These are phyloP conservation scores for Ceratocystis smalleyi DNA, from an alignment of 2,329 filamentous ascomycete species.

Conservation along the genomic window DNA sequence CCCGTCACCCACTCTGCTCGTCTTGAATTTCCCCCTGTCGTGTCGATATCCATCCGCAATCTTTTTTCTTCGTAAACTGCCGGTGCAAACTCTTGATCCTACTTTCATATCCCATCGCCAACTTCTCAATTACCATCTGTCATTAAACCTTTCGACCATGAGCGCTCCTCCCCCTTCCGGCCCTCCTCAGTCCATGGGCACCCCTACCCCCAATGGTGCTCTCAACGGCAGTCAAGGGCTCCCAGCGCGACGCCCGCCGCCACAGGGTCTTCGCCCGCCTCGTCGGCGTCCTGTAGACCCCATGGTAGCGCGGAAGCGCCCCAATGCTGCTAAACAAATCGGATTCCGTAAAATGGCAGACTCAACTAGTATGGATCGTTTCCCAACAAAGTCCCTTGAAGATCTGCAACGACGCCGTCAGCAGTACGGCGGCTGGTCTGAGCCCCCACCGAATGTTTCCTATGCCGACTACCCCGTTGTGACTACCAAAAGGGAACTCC, in stretches of 20 bases:
- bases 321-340: conserved; percentile 13
- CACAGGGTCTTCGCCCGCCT: conserved; percentile 13
- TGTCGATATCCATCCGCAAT: background rate
- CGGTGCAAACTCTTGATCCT: background rate
- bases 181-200: conserved; percentile 22
- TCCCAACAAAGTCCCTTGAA: conserved; percentile 10
- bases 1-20: background rate
- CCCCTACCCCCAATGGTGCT: conserved; percentile 17
- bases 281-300: conserved; percentile 15
- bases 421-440: conserved; percentile 43
- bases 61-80: background rate
- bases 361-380: conserved; percentile 6
- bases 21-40: background rate
- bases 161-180: conserved; percentile 28
- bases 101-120: background rate
- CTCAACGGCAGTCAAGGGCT: conserved; percentile 2
- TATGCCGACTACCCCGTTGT: conserved; percentile 52
- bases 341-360: conserved; percentile 15
- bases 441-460: conserved; percentile 31
- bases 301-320: conserved; percentile 13
- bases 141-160: conserved; percentile 24
- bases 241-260: conserved; percentile 11
- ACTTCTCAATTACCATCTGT: background rate
- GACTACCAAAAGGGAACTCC: conserved; percentile 65
- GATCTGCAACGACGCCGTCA: conserved; percentile 28